These are phyloP conservation scores for Fusarium sp. DNA, from an alignment of 2,329 filamentous ascomycete species.

Conservation along the genomic window DNA sequence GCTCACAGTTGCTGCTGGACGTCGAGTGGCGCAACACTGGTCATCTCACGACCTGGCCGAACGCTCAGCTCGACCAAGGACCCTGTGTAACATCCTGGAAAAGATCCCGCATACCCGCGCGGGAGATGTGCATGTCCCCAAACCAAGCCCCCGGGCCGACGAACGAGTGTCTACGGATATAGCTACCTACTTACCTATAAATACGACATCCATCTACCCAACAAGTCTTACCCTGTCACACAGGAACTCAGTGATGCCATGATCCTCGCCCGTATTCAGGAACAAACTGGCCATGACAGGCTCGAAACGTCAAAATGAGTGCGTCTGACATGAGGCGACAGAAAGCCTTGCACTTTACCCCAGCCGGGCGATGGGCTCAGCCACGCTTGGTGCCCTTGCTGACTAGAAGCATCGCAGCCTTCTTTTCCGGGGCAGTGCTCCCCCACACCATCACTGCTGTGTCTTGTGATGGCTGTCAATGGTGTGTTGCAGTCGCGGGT, in stretches of 20 bases:
- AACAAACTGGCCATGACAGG: neutral
- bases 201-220: neutral
- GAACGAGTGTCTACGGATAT: neutral
- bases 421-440: slow-evolving; percentile 6
- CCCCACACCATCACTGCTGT: slow-evolving; percentile 19
- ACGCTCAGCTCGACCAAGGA: neutral
- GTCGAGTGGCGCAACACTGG: neutral
- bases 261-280: neutral
- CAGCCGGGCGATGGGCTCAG: slow-evolving; percentile 34
- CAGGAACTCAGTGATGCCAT: neutral
- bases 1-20: neutral
- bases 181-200: neutral
- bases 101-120: slow-evolving; percentile 27
- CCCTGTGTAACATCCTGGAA: slow-evolving; percentile 5
- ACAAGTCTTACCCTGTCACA: neutral
- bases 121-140: slow-evolving; percentile 19
- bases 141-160: neutral
- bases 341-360: slow-evolving; percentile 14
- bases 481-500: slow-evolving; percentile 2
- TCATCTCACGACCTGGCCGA: neutral
- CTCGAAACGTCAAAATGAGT: neutral
- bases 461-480: slow-evolving; percentile 30
- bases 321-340: slow-evolving; percentile 8
- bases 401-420: neutral
- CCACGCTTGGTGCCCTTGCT: slow-evolving; percentile 16